Evolutionary conservation across 1,139 yeast genomes (phyloP), one percentile per base, ranked within the genome.

Genomic region (Lodderomyces pseudojiufengensis): DNA sequence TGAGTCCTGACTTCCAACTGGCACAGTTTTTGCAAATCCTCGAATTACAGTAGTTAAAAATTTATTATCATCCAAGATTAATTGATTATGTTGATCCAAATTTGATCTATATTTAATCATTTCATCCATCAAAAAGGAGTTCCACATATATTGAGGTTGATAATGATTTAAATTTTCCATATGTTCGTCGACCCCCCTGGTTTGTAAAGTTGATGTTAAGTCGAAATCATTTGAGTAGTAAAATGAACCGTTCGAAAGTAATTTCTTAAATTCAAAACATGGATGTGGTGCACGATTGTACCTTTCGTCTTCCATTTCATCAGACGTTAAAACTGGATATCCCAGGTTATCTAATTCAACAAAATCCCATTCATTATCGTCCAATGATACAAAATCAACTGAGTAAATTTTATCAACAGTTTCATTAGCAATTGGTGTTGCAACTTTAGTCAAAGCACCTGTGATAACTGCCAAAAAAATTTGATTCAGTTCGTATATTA

Each of bases 71-170:
- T 90, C 96, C 39, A 94, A 55, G 7, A 73, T 64, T 18, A 64
- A 59, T 43, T 77, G 80, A 31, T 79, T 76, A 15, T 63, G 70
- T 3, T 70, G 65, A 26, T 83, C 88, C 39, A 88, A 60, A 42
- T 84, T 82, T 40, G 82, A 71, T 41, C 95, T 69, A 57, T 84
- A 90, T 37, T 74, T 70, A 43, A 86, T 70, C 43, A 94, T 73
- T 44, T 90, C 96, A 39, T 80, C 75, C 80, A 90, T 81, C 80
- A 94, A 77, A 56, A 85, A 92, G 5, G 84, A 75, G 57, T 94
- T 94, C 99, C 99, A 94, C 97, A 92, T 88, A 54, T 84, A 92
- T 47, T 90, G 92, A 40, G 78, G 79, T 53, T 83, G 90, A 46
- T 74, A 80, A 41, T 77, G 74, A 44, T 78, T 82, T 34, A 55